phyloP scores from a whole-genome alignment of 2,329 filamentous ascomycete species.

The Juglanconis juglandina region DNA sequence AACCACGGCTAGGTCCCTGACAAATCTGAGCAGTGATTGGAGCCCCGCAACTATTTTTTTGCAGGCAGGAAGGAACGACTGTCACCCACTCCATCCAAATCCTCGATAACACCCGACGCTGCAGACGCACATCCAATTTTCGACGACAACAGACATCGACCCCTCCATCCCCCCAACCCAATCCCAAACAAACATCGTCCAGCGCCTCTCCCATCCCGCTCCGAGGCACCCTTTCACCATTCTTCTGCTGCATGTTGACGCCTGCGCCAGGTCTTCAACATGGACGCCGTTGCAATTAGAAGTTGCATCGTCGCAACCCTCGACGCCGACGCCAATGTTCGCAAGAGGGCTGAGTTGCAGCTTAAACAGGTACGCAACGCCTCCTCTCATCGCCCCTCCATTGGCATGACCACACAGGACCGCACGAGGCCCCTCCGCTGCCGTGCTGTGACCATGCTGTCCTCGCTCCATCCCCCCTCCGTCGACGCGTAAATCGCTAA shows the following conservation, averaged over 20 bases:
- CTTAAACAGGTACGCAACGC: conserved; percentile 68
- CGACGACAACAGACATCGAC: background rate
- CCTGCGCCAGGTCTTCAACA: conserved; percentile 35
- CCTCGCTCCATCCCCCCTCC: background rate
- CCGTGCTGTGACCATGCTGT: background rate
- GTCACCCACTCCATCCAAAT: background rate
- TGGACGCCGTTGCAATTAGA: conserved; percentile 73
- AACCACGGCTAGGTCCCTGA: background rate
- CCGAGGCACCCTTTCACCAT: background rate
- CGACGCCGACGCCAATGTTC: conserved; percentile 68
- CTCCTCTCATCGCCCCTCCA: background rate
- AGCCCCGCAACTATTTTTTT: background rate
- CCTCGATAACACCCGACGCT: background rate
- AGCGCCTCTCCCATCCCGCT: background rate
- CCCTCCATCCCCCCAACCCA: background rate
- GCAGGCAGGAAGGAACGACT: background rate
- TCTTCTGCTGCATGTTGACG: conserved; percentile 16
- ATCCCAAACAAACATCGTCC: background rate
- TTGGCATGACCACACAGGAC: background rate
- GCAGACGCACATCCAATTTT: background rate
- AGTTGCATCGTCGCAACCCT: conserved; percentile 75
- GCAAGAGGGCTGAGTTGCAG: conserved; percentile 74
- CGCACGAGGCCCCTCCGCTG: conserved; percentile 2
- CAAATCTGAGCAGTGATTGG: background rate
- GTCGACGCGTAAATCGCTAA: conserved; percentile 20